Base-by-base conservation (phyloP, 2,329 filamentous ascomycete species). In the Fusarium mexicanum region DNA sequence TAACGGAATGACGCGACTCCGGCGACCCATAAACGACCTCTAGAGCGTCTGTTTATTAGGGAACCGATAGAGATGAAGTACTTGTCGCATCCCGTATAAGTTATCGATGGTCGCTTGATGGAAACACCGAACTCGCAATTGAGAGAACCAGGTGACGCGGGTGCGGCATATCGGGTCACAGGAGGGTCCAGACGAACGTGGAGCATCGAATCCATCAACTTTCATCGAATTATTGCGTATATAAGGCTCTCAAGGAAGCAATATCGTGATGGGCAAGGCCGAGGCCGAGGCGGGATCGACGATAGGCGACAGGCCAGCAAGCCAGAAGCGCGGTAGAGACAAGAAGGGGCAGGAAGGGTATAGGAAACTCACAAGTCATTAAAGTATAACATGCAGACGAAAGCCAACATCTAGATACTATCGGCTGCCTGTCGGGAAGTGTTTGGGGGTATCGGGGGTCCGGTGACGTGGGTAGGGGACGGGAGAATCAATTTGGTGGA, bases 321-420 rank as follows among this genome's bases (percentile, higher is more conserved):
- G 76, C 79, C 77, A 78, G 77, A 77, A 76, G 73, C 76, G 78
- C 72, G 74, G 77, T 67, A 76, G 75, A 71, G 73, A 78, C 72
- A 75, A 38, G 57, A 69, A 60, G 64, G 50, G 38, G 76, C 73
- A 76, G 76, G 77, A 73, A 78, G 76, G 69, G 60, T 67, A 54
- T 76, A 73, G 72, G 75, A 67, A 69, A 88, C 86, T 86, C 83
- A 88, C 86, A 84, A 86, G 83, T 86, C 85, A 87, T 87, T 81
- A 85, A 86, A 81, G 77, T 81, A 84, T 79, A 80, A 80, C 80
- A 78, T 76, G 79, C 81, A 84, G 81, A 81, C 80, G 83, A 79
- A 79, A 77, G 67, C 65, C 59, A 67, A 69, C 75, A 79, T 79
- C 61, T 74, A 73, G 69, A 76, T 67, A 63, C 65, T 71, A 67